Conservation (phyloP, 495 filamentous ascomycete species). For the Podospora pseudocomata region DNA sequence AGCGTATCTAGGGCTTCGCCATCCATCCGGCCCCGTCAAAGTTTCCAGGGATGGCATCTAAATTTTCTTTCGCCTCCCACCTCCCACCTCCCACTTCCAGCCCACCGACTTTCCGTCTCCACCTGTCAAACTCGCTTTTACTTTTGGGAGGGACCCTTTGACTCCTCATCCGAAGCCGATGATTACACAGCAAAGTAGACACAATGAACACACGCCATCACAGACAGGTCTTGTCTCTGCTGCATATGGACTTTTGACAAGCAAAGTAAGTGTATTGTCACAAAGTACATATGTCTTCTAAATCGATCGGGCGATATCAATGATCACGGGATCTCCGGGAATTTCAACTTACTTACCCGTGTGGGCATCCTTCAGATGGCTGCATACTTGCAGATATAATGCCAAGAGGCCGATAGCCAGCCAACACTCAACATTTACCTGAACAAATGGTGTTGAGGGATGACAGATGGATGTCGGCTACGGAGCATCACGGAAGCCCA, state of each 20-base stretch:
- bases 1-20: conserved; percentile 6
- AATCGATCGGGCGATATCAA: not conserved
- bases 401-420: not conserved
- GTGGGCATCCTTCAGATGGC: not conserved
- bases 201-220: not conserved
- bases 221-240: not conserved
- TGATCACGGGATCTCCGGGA: not conserved
- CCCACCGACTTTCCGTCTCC: conserved; percentile 3
- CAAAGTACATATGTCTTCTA: no score
- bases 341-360: not conserved
- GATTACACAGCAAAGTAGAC: not conserved
- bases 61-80: conserved; percentile 18
- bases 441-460: not conserved
- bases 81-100: not conserved
- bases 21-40: conserved; percentile 16
- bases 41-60: conserved; percentile 13
- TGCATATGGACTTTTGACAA: not conserved
- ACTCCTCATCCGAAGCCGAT: conserved; percentile 5
- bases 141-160: not conserved
- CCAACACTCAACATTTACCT: not conserved
- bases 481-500: not conserved
- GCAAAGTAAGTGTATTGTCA: no score
- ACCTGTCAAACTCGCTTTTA: conserved; percentile 9
- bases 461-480: not conserved
- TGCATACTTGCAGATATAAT: not conserved